These are phyloP conservation scores for Rosa persica DNA, from an alignment of 306 rosid genomes.

Conservation along the genomic window DNA sequence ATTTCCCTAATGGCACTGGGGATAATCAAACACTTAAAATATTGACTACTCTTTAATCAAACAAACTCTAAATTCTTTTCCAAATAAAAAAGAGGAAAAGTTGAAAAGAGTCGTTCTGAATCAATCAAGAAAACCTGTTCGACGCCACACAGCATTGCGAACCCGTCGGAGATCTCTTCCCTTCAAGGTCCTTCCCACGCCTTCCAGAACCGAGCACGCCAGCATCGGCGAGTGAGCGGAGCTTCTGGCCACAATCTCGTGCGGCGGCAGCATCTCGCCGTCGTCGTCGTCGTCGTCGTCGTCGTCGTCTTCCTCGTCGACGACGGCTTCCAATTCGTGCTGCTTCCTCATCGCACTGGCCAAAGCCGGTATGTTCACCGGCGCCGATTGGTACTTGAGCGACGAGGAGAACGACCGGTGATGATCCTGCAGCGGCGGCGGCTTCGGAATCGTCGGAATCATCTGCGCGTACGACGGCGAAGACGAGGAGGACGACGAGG, in stretches of 20 bases:
- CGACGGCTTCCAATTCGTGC: conserved; percentile 30
- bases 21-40: conserved; percentile 8
- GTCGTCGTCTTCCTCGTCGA: conserved; percentile 24
- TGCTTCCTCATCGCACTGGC: conserved; percentile 37
- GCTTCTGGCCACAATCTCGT: conserved; percentile 60
- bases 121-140: conserved; percentile 79
- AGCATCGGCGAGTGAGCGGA: conserved; percentile 48
- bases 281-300: conserved; percentile 25
- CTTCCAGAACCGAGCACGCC: conserved; percentile 78
- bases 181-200: conserved; percentile 77
- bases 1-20: neutral
- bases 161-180: conserved; percentile 69
- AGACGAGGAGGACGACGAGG: conserved; percentile 46
- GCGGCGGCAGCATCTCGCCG: conserved; percentile 76
- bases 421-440: conserved; percentile 53
- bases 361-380: conserved; percentile 63
- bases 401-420: conserved; percentile 24
- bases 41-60: neutral
- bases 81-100: conserved; percentile 5
- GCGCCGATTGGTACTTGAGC: conserved; percentile 68
- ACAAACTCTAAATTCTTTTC: conserved; percentile 11
- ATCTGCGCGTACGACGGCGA: conserved; percentile 53
- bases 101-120: conserved; percentile 1
- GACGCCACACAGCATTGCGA: conserved; percentile 72
- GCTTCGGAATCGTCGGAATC: conserved; percentile 58